Evolutionary conservation across 805 yeast species (phyloP).

Genomic region (Candida insectorum): DNA sequence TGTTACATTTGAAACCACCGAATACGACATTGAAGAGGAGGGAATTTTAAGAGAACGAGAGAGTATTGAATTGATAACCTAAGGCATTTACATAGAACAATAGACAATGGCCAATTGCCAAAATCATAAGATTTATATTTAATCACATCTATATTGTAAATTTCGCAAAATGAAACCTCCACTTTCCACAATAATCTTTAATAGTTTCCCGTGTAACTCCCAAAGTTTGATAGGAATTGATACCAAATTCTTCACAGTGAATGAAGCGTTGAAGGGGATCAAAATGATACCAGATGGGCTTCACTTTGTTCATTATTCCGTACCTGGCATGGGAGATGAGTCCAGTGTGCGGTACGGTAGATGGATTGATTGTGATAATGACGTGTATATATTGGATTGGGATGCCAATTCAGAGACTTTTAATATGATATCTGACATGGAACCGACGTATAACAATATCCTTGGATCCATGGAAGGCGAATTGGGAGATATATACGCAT

Average conservation of each 20-base stretch:
- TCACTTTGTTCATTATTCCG: constrained; percentile 55
- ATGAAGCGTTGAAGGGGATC: constrained; percentile 44
- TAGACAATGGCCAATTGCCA: background rate
- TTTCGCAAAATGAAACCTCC: constrained; percentile 16
- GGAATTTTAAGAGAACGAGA: constrained; percentile 16
- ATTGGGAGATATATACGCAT: constrained; percentile 23
- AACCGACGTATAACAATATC: constrained; percentile 25
- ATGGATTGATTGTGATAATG: constrained; percentile 38
- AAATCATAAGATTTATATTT: too few relatives aligned
- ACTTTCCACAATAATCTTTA: constrained; percentile 17
- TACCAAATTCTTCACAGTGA: constrained; percentile 44
- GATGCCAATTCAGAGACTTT: constrained; percentile 17
- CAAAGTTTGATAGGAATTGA: constrained; percentile 42
- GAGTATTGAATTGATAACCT: constrained; percentile 30
- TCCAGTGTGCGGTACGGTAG: constrained; percentile 29
- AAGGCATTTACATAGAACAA: constrained; percentile 1
- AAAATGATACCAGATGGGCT: constrained; percentile 48
- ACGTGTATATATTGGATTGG: constrained; percentile 36
- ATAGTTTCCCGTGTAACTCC: constrained; percentile 11
- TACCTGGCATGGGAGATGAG: constrained; percentile 8
- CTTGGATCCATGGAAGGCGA: too few relatives aligned
- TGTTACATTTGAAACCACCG: constrained; percentile 16
- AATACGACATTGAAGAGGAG: constrained; percentile 22
- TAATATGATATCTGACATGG: constrained; percentile 16
- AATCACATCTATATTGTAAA: too few relatives aligned